Percentiles rank a stretch among this genome's conserved stretches.
These are phyloP conservation scores for Fusarium coicis DNA, from an alignment of 2,329 filamentous ascomycete genomes.

Conservation along the genomic window DNA sequence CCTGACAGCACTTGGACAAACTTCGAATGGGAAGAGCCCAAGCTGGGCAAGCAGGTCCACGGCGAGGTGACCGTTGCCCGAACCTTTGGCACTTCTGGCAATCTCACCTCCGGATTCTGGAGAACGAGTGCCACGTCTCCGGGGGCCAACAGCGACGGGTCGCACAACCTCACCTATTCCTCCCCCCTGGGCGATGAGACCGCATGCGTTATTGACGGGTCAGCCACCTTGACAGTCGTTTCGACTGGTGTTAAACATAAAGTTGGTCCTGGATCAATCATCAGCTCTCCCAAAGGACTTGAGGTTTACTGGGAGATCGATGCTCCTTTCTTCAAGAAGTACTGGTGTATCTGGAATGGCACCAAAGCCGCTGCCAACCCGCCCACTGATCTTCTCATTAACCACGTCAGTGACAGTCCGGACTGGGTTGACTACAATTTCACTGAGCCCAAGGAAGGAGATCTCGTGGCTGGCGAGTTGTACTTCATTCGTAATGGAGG, in stretches of 20 bases:
- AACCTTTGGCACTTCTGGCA: neutral
- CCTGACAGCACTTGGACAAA: neutral
- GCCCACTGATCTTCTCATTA: constrained; percentile 4
- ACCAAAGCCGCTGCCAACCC: neutral
- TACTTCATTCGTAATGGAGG: constrained; percentile 24
- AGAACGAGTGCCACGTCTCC: neutral
- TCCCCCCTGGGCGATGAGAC: constrained; percentile 5
- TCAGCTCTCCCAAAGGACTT: constrained; percentile 9
- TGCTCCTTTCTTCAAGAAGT: constrained; percentile 10
- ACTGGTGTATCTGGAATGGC: constrained; percentile 12
- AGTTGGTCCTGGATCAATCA: constrained; percentile 5
- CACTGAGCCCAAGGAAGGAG: constrained; percentile 26
- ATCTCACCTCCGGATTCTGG: constrained; percentile 2
- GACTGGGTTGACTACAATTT: constrained; percentile 25
- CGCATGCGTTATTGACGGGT: constrained; percentile 2
- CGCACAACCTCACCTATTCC: neutral
- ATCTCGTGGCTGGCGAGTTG: constrained; percentile 25
- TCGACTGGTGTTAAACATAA: neutral
- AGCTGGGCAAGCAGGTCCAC: constrained; percentile 5
- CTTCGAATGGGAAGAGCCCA: constrained; percentile 12
- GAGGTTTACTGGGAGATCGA: constrained; percentile 5
- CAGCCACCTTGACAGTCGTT: neutral
- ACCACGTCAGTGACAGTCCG: constrained; percentile 12
- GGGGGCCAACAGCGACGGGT: neutral
- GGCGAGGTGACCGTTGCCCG: neutral